Percentiles rank a stretch among this genome's conserved stretches.
Evolutionary conservation across 345 rosid species (phyloP).

Genomic region (Hirschfeldia incana): DNA sequence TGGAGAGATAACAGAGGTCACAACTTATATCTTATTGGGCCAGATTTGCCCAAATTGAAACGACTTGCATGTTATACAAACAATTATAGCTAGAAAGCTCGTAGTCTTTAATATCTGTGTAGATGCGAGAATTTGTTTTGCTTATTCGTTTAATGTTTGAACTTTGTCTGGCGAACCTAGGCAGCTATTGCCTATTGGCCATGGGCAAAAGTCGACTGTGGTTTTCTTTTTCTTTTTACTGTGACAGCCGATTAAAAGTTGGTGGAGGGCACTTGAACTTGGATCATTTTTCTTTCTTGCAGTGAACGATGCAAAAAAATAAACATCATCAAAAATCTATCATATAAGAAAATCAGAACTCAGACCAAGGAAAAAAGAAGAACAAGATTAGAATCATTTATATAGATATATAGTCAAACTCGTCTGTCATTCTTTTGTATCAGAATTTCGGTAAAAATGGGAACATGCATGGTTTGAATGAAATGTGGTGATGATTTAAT

Average conservation of each 20-base stretch:
- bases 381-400: background rate
- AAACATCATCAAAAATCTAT: background rate
- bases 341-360: background rate
- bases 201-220: background rate
- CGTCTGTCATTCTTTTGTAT: conserved; percentile 4
- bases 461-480: conserved; percentile 12
- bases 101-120: background rate
- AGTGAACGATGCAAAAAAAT: background rate
- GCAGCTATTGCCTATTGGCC: background rate
- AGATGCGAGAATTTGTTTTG: background rate
- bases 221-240: background rate
- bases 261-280: conserved; percentile 1
- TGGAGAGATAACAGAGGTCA: background rate
- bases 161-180: background rate
- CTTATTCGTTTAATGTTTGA: background rate
- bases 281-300: background rate
- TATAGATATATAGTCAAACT: conserved; percentile 2
- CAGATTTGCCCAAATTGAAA: background rate
- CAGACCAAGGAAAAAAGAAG: background rate
- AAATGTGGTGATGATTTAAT: conserved; percentile 4
- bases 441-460: conserved; percentile 8
- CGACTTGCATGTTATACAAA: background rate
- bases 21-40: background rate
- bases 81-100: background rate
- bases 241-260: background rate